Evolutionary conservation across 495 filamentous ascomycete species (phyloP).

Genomic region (Aspergillus haitiensis): DNA sequence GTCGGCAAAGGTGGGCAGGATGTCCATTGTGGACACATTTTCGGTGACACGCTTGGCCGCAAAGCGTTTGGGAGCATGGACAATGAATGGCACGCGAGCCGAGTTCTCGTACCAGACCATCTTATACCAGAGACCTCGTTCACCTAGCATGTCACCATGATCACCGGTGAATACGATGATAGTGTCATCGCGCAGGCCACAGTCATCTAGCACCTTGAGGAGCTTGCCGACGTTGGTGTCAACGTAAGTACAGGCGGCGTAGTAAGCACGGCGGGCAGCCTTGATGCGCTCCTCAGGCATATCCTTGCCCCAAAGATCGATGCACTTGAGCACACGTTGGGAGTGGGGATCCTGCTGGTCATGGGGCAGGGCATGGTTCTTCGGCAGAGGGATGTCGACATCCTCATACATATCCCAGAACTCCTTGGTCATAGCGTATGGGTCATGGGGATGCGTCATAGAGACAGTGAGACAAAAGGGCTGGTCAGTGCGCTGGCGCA

Average conservation of each 20-base stretch:
- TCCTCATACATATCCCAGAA: conserved; percentile 87
- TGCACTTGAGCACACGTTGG: conserved; percentile 74
- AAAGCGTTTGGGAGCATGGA: conserved; percentile 69
- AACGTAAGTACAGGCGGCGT: conserved; percentile 84
- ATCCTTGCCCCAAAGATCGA: conserved; percentile 74
- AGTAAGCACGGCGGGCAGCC: conserved; percentile 79
- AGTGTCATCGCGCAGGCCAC: conserved; percentile 74
- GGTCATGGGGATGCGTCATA: conserved; percentile 88
- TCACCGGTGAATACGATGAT: conserved; percentile 86
- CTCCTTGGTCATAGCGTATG: conserved; percentile 83
- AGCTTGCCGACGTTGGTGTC: conserved; percentile 84
- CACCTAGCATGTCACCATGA: conserved; percentile 91
- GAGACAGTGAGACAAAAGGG: conserved; percentile 89
- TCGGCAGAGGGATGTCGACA: conserved; percentile 79
- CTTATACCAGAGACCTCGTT: conserved; percentile 90
- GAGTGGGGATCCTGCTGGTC: conserved; percentile 81
- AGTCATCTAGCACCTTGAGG: conserved; percentile 67
- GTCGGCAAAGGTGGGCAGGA: conserved; percentile 80
- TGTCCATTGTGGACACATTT: conserved; percentile 83
- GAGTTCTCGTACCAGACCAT: conserved; percentile 89
- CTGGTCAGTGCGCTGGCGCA: conserved; percentile 64
- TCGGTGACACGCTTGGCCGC: conserved; percentile 64
- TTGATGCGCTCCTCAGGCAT: conserved; percentile 78
- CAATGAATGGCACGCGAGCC: conserved; percentile 76
- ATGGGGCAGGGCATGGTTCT: conserved; percentile 64